Evolutionary conservation across 1,284 basidiomycete genomes (phyloP).

Genomic region (Megacollybia platyphylla): DNA sequence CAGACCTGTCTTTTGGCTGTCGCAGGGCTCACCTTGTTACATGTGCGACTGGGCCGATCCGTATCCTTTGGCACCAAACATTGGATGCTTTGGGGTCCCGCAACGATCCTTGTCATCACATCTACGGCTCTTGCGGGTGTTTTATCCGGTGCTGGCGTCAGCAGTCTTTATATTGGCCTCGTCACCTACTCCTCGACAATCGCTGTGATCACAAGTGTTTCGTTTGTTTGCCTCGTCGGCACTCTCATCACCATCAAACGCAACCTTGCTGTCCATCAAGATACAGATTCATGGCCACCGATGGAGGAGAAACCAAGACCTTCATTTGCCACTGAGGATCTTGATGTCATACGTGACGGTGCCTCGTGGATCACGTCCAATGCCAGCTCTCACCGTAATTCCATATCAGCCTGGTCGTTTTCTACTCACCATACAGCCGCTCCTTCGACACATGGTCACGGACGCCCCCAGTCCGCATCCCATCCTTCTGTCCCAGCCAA

Average conservation of each 20-base stretch:
- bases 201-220: conserved; percentile 34
- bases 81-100: conserved; percentile 60
- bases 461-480: conserved; percentile 23
- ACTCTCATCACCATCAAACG: conserved; percentile 51
- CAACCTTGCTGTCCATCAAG: conserved; percentile 40
- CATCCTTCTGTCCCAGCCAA: conserved; percentile 39
- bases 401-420: conserved; percentile 57
- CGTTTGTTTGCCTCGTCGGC: conserved; percentile 40
- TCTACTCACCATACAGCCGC: conserved; percentile 44
- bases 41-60: conserved; percentile 54
- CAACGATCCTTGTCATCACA: conserved; percentile 32
- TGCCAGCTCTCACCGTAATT: conserved; percentile 40
- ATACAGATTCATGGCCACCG: conserved; percentile 44
- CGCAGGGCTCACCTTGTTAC: conserved; percentile 44
- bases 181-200: conserved; percentile 41
- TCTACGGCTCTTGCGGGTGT: conserved; percentile 48
- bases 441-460: conserved; percentile 20
- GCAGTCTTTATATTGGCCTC: conserved; percentile 48
- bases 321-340: conserved; percentile 54
- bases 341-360: conserved; percentile 56
- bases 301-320: conserved; percentile 38
- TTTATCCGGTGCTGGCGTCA: conserved; percentile 37
- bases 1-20: conserved; percentile 55
- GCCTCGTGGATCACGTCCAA: conserved; percentile 62
- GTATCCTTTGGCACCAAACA: conserved; percentile 52